These are phyloP conservation scores for Crataegus laevigata DNA, from an alignment of 306 rosid genomes.

Conservation along the genomic window DNA sequence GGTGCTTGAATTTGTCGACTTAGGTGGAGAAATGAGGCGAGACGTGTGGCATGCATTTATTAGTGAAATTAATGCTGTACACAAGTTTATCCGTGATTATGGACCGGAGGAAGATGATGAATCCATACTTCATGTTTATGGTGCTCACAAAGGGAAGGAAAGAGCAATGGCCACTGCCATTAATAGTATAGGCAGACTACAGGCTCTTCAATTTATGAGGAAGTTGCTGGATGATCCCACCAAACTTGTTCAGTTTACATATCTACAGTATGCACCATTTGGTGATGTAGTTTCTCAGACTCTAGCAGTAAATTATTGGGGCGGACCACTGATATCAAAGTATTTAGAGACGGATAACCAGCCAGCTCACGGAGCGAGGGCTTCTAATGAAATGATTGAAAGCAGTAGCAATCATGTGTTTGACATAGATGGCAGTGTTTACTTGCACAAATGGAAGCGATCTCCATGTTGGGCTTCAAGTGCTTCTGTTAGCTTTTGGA, in stretches of 20 bases:
- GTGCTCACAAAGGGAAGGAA: constrained; percentile 70
- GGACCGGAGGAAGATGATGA: constrained; percentile 75
- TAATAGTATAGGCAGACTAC: constrained; percentile 74
- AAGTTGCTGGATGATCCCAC: constrained; percentile 82
- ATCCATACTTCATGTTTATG: constrained; percentile 53
- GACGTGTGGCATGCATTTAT: constrained; percentile 90
- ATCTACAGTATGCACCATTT: constrained; percentile 59
- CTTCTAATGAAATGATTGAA: constrained; percentile 44
- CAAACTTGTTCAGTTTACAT: constrained; percentile 80
- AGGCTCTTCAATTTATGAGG: constrained; percentile 70
- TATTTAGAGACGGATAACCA: constrained; percentile 31
- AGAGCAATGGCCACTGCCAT: constrained; percentile 61
- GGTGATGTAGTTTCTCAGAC: constrained; percentile 77
- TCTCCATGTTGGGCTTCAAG: constrained; percentile 78
- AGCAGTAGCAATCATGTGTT: constrained; percentile 45
- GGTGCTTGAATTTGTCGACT: constrained; percentile 90
- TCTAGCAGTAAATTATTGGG: constrained; percentile 84
- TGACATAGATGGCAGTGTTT: constrained; percentile 89
- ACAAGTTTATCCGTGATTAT: constrained; percentile 62
- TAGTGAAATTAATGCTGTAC: constrained; percentile 67
- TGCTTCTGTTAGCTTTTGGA: constrained; percentile 71
- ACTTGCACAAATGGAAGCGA: constrained; percentile 80
- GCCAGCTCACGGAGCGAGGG: constrained; percentile 25
- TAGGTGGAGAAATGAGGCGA: constrained; percentile 98
- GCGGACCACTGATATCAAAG: constrained; percentile 64